Percentiles rank a stretch among this genome's conserved stretches.
phyloP scores from a whole-genome alignment of 2,329 filamentous ascomycete species.

The Graphiopsis chlorocephala region DNA sequence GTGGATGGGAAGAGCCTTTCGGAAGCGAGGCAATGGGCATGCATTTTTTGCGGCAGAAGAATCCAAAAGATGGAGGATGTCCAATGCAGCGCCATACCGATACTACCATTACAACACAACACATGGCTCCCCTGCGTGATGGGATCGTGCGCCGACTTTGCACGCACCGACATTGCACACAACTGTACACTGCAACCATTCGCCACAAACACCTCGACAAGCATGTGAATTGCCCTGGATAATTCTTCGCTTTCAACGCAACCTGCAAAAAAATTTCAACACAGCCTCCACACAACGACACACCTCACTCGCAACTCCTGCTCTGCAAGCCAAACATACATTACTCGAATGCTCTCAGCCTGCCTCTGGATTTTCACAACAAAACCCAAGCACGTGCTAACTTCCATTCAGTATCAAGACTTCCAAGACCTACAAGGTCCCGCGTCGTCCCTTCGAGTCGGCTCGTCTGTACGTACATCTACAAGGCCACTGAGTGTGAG shows the following conservation, averaged over 20 bases:
- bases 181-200: background rate
- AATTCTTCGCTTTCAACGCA: too few species aligned
- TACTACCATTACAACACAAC: background rate
- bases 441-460: constrained; percentile 97
- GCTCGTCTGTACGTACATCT: constrained; percentile 93
- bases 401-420: constrained; percentile 59
- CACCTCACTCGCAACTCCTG: background rate
- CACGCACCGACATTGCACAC: background rate
- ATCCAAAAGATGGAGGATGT: background rate
- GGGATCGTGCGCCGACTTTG: background rate
- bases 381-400: background rate
- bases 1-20: background rate
- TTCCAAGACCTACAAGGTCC: constrained; percentile 99
- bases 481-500: constrained; percentile 92
- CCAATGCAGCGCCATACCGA: background rate
- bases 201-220: background rate
- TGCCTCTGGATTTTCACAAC: background rate
- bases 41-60: background rate
- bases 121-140: background rate
- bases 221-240: background rate
- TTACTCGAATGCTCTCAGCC: constrained; percentile 6
- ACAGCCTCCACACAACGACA: background rate
- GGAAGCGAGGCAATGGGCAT: background rate
- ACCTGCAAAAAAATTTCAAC: background rate
- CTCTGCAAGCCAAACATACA: background rate